Conservation (phyloP, 306 rosid genomes). For the Casuarina glauca region DNA sequence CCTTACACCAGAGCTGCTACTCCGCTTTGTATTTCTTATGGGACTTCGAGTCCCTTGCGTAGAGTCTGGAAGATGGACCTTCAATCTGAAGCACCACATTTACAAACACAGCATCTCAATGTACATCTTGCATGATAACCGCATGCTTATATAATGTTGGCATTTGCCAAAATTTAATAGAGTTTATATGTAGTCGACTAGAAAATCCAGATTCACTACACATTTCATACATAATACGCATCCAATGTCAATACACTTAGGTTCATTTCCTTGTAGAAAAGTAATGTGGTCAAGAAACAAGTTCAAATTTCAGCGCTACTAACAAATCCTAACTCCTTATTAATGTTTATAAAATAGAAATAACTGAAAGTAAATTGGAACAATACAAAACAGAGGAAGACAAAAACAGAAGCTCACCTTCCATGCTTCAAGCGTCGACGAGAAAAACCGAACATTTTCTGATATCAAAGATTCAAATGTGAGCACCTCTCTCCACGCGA, state of each 20-base stretch:
- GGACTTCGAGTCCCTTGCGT: slow-evolving; percentile 85
- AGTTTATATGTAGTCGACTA: background rate
- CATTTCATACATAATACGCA: background rate
- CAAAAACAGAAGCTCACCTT: slow-evolving; percentile 45
- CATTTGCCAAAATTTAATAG: background rate
- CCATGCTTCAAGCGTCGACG: slow-evolving; percentile 84
- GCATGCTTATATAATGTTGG: background rate
- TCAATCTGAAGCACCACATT: slow-evolving; percentile 54
- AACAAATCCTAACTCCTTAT: background rate
- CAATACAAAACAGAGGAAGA: background rate
- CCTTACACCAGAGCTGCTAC: slow-evolving; percentile 56
- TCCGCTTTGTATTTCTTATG: slow-evolving; percentile 56
- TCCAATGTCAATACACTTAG: background rate
- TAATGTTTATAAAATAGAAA: background rate
- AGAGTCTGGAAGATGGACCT: slow-evolving; percentile 69
- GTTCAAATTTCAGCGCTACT: background rate
- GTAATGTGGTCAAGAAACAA: background rate
- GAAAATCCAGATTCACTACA: background rate
- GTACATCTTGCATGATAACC: background rate
- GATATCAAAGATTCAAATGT: slow-evolving; percentile 13
- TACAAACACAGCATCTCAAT: background rate
- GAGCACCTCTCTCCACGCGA: slow-evolving; percentile 3
- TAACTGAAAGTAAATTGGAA: background rate
- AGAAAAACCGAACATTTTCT: slow-evolving; percentile 76
- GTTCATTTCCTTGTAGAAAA: background rate